Base-by-base conservation (phyloP, 805 yeast genomes). In the Suhomyces sp. region DNA sequence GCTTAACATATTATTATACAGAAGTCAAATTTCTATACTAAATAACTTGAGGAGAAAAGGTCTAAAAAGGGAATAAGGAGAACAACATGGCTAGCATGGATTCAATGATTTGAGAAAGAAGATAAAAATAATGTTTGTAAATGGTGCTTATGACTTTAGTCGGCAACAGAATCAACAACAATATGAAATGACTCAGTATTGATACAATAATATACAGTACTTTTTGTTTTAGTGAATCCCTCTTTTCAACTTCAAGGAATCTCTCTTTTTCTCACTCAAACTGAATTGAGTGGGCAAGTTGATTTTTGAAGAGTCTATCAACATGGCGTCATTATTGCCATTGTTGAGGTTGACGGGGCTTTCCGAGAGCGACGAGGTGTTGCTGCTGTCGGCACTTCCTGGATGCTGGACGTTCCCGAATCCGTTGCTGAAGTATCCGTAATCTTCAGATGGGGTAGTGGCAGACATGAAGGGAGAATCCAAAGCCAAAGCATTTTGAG, bases 391-490 rank as follows among this genome's bases (percentile, higher is more conserved):
- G 10, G 55, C 54, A 6, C 50, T 47, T 8, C 45, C 40, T 12
- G 41, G 33, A 27, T 13, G 46, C 45, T 25, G 29, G 6, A 46
- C 22, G 13, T 9, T 24, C 2, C 49, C 46, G 37, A 56, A 57
- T 3, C 61, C 60, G 51, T 59, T 56, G 24, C 64, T 57, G 59
- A 68, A 68, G 53, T 65, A 68, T 12, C 67, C 66, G 47, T 56
- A 66, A 45, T 73, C 77, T 8, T 73, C 77, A 4, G 68, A 58
- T 4, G 71, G 72, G 2, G 68, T 64, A 3, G 68, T 61, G 3
- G 76, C 73, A 12, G 75, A 69, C 65, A 71, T 67, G 54, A 75
- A 75, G 20, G 78, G 79, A 6, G 76, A 71, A 48, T 74, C 76
- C 48, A 74, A 65, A 6, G 69, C 47, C 44, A 56, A 54, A 3